Evolutionary conservation across 805 yeast genomes (phyloP).

Genomic region (Kodamaea restingae): DNA sequence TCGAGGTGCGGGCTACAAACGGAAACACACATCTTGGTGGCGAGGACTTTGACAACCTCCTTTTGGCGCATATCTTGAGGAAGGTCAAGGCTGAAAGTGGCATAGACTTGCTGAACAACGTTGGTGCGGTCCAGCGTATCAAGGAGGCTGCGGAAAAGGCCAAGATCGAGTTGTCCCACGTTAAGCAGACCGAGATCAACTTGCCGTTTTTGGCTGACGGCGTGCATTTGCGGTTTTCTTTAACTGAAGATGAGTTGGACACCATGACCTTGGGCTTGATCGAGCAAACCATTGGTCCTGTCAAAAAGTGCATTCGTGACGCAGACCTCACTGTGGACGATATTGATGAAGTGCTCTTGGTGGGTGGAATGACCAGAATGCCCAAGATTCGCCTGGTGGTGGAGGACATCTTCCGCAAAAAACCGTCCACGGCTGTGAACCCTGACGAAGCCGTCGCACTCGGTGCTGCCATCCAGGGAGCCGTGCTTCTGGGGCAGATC

Average conservation of each 20-base stretch:
- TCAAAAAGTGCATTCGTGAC: constrained; percentile 69
- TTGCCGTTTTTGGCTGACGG: constrained; percentile 66
- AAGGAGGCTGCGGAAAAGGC: constrained; percentile 76
- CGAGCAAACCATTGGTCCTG: constrained; percentile 66
- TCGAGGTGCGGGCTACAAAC: constrained; percentile 77
- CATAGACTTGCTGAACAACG: constrained; percentile 46
- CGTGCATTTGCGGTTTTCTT: constrained; percentile 53
- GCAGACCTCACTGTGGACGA: constrained; percentile 64
- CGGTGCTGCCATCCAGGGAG: constrained; percentile 31
- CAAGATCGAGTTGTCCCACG: constrained; percentile 71
- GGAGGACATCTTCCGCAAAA: constrained; percentile 52
- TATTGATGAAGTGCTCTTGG: constrained; percentile 70
- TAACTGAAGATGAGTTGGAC: constrained; percentile 69
- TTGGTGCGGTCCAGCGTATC: constrained; percentile 65
- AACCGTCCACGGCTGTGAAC: constrained; percentile 69
- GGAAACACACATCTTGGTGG: constrained; percentile 87
- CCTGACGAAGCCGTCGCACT: constrained; percentile 53
- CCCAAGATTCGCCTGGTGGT: constrained; percentile 70
- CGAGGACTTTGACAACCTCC: constrained; percentile 73
- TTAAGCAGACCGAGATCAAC: constrained; percentile 55
- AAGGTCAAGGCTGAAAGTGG: constrained; percentile 51
- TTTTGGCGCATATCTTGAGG: constrained; percentile 54
- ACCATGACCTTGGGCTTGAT: constrained; percentile 62
- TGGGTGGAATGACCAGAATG: constrained; percentile 92
- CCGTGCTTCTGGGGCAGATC: constrained; percentile 24